These are phyloP conservation scores for Guyanaporus albipodus DNA, from an alignment of 768 basidiomycete species.

Conservation along the genomic window DNA sequence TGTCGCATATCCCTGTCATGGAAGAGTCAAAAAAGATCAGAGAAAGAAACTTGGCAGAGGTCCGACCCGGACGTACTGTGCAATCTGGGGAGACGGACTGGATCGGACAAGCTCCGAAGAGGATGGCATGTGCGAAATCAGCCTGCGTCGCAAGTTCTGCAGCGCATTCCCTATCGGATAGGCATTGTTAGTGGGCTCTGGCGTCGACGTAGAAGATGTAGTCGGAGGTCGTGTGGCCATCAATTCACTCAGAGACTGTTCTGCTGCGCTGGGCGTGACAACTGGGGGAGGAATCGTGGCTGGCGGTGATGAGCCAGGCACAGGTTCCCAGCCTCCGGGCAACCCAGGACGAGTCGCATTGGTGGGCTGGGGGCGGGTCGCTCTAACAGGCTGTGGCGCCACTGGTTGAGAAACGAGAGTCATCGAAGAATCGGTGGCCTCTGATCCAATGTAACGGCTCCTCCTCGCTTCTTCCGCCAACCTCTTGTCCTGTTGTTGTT, in stretches of 20 bases:
- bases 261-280: slow-evolving; percentile 1
- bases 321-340: slow-evolving; percentile 23
- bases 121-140: slow-evolving; percentile 18
- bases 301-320: slow-evolving; percentile 11
- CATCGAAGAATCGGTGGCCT: slow-evolving; percentile 6
- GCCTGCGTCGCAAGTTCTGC: slow-evolving; percentile 28
- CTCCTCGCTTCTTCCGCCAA: slow-evolving; percentile 45
- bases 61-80: slow-evolving; percentile 15
- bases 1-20: slow-evolving; percentile 17
- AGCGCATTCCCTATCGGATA: slow-evolving; percentile 16
- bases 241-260: slow-evolving; percentile 6
- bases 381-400: slow-evolving; percentile 11
- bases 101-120: slow-evolving; percentile 15
- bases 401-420: slow-evolving; percentile 10
- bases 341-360: slow-evolving; percentile 11
- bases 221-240: neutral
- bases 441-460: slow-evolving; percentile 22
- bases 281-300: neutral
- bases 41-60: neutral
- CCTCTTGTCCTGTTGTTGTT: slow-evolving; percentile 66
- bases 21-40: too few relatives aligned
- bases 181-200: slow-evolving; percentile 5
- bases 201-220: slow-evolving; percentile 1
- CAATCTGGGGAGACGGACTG: slow-evolving; percentile 10
- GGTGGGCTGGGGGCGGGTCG: neutral